Base-by-base conservation (phyloP, 2,329 filamentous ascomycete species). In the Pseudocercospora musae region DNA sequence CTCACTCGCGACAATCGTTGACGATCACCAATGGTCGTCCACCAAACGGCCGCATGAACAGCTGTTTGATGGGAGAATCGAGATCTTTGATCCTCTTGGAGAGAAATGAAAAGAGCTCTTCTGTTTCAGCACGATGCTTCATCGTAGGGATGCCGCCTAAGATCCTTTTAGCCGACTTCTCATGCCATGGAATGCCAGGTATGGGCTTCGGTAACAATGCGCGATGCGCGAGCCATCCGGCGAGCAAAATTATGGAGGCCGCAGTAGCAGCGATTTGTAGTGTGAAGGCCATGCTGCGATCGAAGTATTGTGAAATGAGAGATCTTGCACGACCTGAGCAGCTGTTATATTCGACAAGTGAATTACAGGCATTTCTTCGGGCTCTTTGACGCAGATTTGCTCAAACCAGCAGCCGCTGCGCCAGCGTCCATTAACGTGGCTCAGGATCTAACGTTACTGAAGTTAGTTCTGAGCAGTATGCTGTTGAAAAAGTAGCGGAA, bases 31-130 rank as follows among this genome's bases (percentile, higher is more conserved):
- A 61, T 13, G 59, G 59, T 18, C 33, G 27, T 15, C 40, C 13
- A n/a, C 44, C 29, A 9, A 44, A 44, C 25, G 59, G 59, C 49
- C 53, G 21, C 54, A 57, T 52, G 29, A 57, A 61, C 15, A 61
- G 52, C 13, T 61, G 59, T 13, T 49, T 29, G 10, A 61, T 40
- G 4, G 59, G 59, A n/a, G 52, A 48, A 7, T 61, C 15, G 6
- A 61, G 40, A 23, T 56, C 50, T 7, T 18, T 31, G 18, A 42
- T 49, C 40, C 21, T 33, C 20, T 52, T 48, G 2, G 21, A 20
- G 13, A 61, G 31, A 18, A 33, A 48, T 11, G 52, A 48, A 11
- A 55, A 42, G 9, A 59, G 9, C 21, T 55, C 50, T 31, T 33
- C 29, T 7, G 33, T 55, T 31, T 55, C 37, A 23, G 58, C 58